Base-by-base conservation (phyloP, 768 basidiomycete genomes). In the Rhizopogon salebrosus region DNA sequence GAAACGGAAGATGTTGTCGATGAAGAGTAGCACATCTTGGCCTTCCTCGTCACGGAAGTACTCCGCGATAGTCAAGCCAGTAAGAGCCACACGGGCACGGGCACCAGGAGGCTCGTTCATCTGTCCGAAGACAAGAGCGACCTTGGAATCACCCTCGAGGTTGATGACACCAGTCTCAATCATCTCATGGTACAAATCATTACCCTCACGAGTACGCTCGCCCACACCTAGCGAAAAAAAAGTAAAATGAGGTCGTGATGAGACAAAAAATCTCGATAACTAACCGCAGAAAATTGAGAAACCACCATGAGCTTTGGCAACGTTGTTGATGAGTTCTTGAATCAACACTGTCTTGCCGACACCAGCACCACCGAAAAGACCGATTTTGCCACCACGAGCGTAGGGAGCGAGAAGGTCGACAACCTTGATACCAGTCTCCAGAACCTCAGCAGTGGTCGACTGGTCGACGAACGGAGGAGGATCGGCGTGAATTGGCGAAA, bases 1-100 rank as follows among this genome's bases (percentile, higher is more conserved):
- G 91, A 99, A 99, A 70, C 97, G 95, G 97, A 99, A 99, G 77
- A 99, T 99, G 85, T 99, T 99, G 89, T 99, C 97, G 71, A 99
- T 99, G 84, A 99, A 99, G 69, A 99, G 87, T 70, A 99, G 83
- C 80, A 99, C 97, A 73, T 99, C 97, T 75, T 99, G 97, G 59
- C 97, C 97, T 78, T 99, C 95, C 79, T 98, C 95, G 66, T 99
- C 97, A 86, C 97, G 95, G 97, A 99, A 99, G 80, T 98, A 99
- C 77, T 99, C 97, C 60, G 97, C 97, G 63, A 98, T 98, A 69
- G 97, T 99, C 55, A 99, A 79, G 75, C 97, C 97, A 63, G 97
- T 98, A 65, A 99, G 85, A 60, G 97, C 97, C 65, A 99, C 97
- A 89, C 97, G 97, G 67, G 97, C 97, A 85, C 97, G 95, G 62